Conservation (phyloP, 2,329 filamentous ascomycete genomes). For the Calonectria leucothoes region DNA sequence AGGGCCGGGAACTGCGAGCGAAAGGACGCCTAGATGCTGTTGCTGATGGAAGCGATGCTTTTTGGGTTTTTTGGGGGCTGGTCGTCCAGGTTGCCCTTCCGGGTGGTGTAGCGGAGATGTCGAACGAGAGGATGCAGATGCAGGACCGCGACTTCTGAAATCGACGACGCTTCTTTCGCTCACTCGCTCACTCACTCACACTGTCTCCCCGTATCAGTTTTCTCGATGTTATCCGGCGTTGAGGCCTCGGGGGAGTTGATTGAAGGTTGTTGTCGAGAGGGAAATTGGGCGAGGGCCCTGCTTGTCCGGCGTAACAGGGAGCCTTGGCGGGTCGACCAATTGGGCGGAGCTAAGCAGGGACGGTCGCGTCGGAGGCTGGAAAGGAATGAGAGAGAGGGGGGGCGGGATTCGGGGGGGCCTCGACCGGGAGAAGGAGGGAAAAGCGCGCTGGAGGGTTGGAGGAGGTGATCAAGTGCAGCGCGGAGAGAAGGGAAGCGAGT, state of each 20-base stretch:
- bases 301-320: constrained; percentile 41
- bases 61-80: constrained; percentile 21
- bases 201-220: constrained; percentile 16
- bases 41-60: constrained; percentile 39
- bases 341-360: constrained; percentile 27
- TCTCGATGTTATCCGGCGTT: constrained; percentile 11
- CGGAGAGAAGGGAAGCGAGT: constrained; percentile 6
- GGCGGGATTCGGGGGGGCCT: constrained; percentile 20
- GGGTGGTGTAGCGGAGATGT: not conserved
- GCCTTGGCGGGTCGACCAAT: constrained; percentile 44
- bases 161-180: constrained; percentile 16
- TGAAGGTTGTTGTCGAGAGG: constrained; percentile 35
- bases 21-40: constrained; percentile 36
- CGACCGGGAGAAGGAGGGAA: not conserved
- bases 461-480: constrained; percentile 14
- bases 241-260: constrained; percentile 31
- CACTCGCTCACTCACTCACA: no score
- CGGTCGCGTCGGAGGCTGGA: constrained; percentile 32
- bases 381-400: constrained; percentile 15
- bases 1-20: constrained; percentile 37
- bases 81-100: not conserved
- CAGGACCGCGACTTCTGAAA: constrained; percentile 19
- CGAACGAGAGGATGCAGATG: constrained; percentile 10
- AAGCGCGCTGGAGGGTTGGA: constrained; percentile 4
- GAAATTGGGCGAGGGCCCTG: constrained; percentile 43